Percentiles rank a stretch among this genome's conserved stretches.
Evolutionary conservation across 2,329 filamentous ascomycete genomes (phyloP).

Genomic region (Clarireedia hainanense): DNA sequence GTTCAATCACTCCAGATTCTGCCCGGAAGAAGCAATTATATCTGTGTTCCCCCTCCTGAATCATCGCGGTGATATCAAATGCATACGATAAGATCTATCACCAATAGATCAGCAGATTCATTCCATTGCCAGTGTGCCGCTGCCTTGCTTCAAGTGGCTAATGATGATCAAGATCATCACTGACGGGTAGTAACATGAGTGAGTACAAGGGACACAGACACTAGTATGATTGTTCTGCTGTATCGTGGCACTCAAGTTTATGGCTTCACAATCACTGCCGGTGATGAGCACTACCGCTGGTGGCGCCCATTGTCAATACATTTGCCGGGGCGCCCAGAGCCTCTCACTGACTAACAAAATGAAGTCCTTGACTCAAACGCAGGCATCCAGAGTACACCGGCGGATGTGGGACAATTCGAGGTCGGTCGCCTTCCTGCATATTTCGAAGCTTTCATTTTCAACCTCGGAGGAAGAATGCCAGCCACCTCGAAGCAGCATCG

Average conservation of each 20-base stretch:
- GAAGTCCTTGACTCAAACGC: neutral
- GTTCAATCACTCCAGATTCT: neutral
- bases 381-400: neutral
- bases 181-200: slow-evolving; percentile 21
- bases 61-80: slow-evolving; percentile 5
- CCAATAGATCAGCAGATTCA: slow-evolving; percentile 17
- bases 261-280: slow-evolving; percentile 6
- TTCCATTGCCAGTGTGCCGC: slow-evolving; percentile 7
- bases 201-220: slow-evolving; percentile 10
- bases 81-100: slow-evolving; percentile 11
- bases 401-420: neutral
- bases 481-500: slow-evolving; percentile 8
- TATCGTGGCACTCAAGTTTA: slow-evolving; percentile 2
- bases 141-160: slow-evolving; percentile 11
- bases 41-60: slow-evolving; percentile 1
- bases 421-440: slow-evolving; percentile 17
- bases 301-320: neutral
- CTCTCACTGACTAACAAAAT: neutral
- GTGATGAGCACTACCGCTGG: slow-evolving; percentile 6
- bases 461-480: slow-evolving; percentile 2
- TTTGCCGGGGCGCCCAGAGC: too few relatives aligned
- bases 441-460: slow-evolving; percentile 3
- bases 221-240: slow-evolving; percentile 5
- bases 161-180: slow-evolving; percentile 21
- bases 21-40: slow-evolving; percentile 6